phyloP scores from a whole-genome alignment of 2,329 filamentous ascomycete species.

The Colletotrichum sp. region DNA sequence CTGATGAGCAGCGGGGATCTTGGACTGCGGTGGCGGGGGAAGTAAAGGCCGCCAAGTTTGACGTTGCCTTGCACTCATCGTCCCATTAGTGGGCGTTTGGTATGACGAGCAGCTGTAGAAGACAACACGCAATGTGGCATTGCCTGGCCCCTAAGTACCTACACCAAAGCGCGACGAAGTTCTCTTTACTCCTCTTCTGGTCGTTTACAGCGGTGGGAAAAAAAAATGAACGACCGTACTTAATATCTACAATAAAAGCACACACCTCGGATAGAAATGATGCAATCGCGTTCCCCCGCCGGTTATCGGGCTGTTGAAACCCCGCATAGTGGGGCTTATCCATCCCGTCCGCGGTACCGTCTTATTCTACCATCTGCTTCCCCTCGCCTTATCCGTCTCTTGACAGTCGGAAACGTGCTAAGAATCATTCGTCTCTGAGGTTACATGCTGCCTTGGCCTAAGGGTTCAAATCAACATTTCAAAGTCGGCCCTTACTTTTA shows the following conservation, averaged over 20 bases:
- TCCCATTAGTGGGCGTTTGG: background rate
- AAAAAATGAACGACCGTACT: background rate
- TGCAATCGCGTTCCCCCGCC: conserved; percentile 11
- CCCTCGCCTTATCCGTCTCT: conserved; percentile 18
- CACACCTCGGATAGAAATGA: background rate
- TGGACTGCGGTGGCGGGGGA: background rate
- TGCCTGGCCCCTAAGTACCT: background rate
- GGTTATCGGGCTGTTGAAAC: conserved; percentile 18
- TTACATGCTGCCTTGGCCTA: background rate
- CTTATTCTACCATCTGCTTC: background rate
- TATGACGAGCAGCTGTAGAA: background rate
- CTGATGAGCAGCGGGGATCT: background rate
- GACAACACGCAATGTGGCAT: background rate
- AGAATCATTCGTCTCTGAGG: background rate
- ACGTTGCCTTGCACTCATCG: background rate
- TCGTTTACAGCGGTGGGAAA: background rate
- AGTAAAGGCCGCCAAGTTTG: background rate
- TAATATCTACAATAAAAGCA: background rate
- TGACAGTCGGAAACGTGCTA: conserved; percentile 12
- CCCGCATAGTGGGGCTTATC: conserved; percentile 14
- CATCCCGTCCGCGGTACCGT: conserved; percentile 13
- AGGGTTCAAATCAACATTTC: background rate
- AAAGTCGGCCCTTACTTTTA: background rate
- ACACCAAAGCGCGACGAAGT: background rate
- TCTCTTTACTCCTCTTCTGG: background rate